Percentiles rank a stretch among this genome's conserved stretches.
These are phyloP conservation scores for Ophiostoma himal-ulmi DNA, from an alignment of 2,329 filamentous ascomycete species.

Conservation along the genomic window DNA sequence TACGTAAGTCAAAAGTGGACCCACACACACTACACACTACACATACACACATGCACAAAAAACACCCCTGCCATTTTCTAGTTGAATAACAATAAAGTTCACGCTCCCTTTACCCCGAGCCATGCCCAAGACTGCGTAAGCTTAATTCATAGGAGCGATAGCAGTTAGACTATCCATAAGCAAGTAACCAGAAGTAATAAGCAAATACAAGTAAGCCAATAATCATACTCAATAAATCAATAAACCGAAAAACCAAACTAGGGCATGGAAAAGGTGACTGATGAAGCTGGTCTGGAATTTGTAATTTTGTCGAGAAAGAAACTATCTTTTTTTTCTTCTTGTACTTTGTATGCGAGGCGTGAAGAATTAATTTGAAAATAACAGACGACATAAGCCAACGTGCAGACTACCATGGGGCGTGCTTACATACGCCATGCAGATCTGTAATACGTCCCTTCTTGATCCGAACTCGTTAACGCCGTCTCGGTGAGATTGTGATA, in stretches of 20 bases:
- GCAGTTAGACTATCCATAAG: not conserved
- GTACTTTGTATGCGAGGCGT: too few relatives aligned
- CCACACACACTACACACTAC: not conserved
- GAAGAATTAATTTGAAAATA: not conserved
- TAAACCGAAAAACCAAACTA: not conserved
- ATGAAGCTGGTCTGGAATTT: not conserved
- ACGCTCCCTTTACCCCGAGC: slow-evolving; percentile 24
- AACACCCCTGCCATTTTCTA: not conserved
- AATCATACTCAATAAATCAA: not conserved
- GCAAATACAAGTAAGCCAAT: not conserved
- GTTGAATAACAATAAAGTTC: not conserved
- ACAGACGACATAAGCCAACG: not conserved
- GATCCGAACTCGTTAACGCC: slow-evolving; percentile 6
- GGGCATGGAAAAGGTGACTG: not conserved
- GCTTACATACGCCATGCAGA: slow-evolving; percentile 5
- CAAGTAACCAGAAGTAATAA: not conserved
- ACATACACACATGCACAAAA: not conserved
- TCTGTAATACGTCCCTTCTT: not conserved
- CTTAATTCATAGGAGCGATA: slow-evolving; percentile 29
- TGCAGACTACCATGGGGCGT: not conserved
- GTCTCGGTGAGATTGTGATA: not conserved
- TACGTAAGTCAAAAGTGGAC: slow-evolving; percentile 18
- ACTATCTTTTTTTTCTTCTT: too few relatives aligned
- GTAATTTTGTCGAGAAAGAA: too few relatives aligned
- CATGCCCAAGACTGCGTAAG: slow-evolving; percentile 31